These are phyloP conservation scores for Mycena citricolor DNA, from an alignment of 1,284 basidiomycete species.

Conservation along the genomic window DNA sequence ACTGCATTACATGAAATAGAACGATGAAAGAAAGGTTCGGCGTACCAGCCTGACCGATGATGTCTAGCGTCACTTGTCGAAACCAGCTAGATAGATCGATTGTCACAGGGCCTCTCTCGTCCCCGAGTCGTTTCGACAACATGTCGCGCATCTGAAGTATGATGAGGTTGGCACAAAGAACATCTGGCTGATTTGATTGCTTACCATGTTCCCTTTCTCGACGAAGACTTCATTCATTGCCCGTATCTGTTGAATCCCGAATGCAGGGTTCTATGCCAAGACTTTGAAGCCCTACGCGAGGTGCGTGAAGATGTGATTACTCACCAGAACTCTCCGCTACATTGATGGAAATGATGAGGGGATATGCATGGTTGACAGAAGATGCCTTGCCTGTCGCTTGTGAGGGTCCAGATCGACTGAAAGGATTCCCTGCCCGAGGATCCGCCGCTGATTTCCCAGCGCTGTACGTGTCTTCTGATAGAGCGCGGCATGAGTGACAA, in stretches of 20 bases:
- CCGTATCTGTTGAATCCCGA: conserved; percentile 8
- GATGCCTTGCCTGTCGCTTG: conserved; percentile 7
- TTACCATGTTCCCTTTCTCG: conserved; percentile 12
- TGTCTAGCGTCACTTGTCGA: conserved; percentile 9
- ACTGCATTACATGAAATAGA: not conserved
- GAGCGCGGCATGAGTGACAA: conserved; percentile 1
- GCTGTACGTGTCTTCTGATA: conserved; percentile 3
- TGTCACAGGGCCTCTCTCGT: not conserved
- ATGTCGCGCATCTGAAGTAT: conserved; percentile 13
- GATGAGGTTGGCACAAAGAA: not conserved
- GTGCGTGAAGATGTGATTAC: not conserved
- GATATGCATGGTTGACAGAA: not conserved
- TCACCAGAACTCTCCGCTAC: conserved; percentile 7
- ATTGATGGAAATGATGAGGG: not conserved
- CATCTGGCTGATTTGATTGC: not conserved
- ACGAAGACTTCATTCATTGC: conserved; percentile 9
- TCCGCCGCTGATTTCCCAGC: not conserved
- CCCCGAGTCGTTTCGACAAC: not conserved
- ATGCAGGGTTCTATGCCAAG: conserved; percentile 11
- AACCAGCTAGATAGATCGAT: conserved; percentile 4
- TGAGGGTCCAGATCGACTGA: conserved; percentile 7
- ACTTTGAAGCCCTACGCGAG: not conserved
- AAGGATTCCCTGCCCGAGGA: conserved; percentile 8
- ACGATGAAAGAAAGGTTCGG: not conserved
- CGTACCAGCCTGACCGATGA: conserved; percentile 14